Evolutionary conservation across 2,329 filamentous ascomycete species (phyloP).

Genomic region (Sarocladium strictum): DNA sequence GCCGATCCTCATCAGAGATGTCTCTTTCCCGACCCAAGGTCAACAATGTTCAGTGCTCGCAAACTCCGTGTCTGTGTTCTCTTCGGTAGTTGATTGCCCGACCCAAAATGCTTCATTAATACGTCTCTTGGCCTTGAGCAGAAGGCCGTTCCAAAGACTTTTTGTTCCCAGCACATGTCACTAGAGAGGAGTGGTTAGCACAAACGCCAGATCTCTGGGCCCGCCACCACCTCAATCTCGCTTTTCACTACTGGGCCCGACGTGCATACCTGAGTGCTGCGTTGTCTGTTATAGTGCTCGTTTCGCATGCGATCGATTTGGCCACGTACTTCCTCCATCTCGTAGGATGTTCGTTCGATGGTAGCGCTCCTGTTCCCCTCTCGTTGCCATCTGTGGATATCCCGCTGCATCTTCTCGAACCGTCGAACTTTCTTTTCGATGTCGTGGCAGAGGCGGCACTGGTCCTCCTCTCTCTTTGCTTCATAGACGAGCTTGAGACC

Average conservation of each 20-base stretch:
- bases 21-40: background rate
- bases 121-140: background rate
- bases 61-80: background rate
- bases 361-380: conserved; percentile 70
- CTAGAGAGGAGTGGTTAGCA: conserved; percentile 3
- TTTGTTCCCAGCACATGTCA: background rate
- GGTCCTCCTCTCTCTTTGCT: conserved; percentile 55
- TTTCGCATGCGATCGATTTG: conserved; percentile 49
- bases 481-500: conserved; percentile 84
- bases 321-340: conserved; percentile 59
- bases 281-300: conserved; percentile 30
- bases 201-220: background rate
- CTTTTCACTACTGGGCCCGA: background rate
- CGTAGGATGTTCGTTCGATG: conserved; percentile 63
- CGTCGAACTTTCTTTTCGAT: conserved; percentile 79
- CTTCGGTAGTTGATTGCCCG: background rate
- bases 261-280: conserved; percentile 25
- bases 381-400: conserved; percentile 69
- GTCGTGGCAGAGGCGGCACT: conserved; percentile 83
- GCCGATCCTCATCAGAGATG: background rate
- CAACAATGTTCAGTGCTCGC: background rate
- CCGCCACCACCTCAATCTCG: conserved; percentile 12
- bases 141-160: background rate
- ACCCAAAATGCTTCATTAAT: background rate
- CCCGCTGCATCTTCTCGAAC: conserved; percentile 65